Evolutionary conservation across 176 grass and related monocot genomes (phyloP), one percentile per base, ranked within the genome.

Genomic region (Oryza brachyantha): DNA sequence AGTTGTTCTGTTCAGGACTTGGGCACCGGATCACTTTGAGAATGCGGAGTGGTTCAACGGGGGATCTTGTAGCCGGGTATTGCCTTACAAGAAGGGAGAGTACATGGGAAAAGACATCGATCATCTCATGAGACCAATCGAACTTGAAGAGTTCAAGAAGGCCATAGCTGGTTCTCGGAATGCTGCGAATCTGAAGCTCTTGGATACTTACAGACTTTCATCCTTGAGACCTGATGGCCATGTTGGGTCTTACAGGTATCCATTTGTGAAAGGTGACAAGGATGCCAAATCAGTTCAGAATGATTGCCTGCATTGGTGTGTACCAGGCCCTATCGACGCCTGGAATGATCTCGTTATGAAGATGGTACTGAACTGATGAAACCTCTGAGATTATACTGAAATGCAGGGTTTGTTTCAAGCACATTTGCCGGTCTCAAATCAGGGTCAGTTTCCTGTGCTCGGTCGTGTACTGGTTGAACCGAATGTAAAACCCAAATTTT

Each of bases 261-360:
- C 91, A 42, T 97, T 88, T 26, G 82, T 77, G 58, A 26, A 88
- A 29, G 80, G 74, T 35, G 84, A 29, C 28, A 76, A 82, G 54
- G 66, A 88, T 21, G 55, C 41, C 8, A 22, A 13, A 10, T 69
- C 72, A 0, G 45, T 94, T 66, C 95, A 94, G 83, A 79, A 94
- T 70, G 95, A 97, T 77, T 97, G 95, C 87, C 81, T 97, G 45
- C 95, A 97, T 74, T 97, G 95, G 91, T 97, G 95, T 32, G 86
- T 97, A 31, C 91, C 91, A 13, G 95, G 95, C 8, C 87, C 91
- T 25, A 84, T 97, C 13, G 95, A 97, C 13, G 40, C 87, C 5
- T 97, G 95, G 95, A 97, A 88, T 40, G 89, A 97, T 86, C 73
- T 97, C 28, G 41, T 94, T 58, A 85, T 90, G 85, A 69, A 92